A percentile compares a stretch with the other conserved stretches of the same genome.
phyloP scores from a whole-genome alignment of 2,329 filamentous ascomycete genomes.

The Scolecobasidium constrictum region DNA sequence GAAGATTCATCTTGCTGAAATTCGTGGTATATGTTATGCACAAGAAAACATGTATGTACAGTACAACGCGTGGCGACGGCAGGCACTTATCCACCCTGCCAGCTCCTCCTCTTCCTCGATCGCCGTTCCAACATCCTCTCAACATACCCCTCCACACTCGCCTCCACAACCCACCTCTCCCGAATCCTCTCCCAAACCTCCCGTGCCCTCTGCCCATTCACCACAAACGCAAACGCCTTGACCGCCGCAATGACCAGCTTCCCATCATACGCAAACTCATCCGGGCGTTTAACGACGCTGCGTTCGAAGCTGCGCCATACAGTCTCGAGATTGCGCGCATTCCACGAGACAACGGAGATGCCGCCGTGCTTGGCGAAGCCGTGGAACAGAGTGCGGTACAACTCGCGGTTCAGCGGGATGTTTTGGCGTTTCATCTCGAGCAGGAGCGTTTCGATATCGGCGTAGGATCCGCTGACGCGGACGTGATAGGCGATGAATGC shows the following conservation, averaged over 20 bases:
- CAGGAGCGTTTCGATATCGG: conserved; percentile 59
- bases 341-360: conserved; percentile 59
- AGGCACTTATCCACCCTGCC: too few species aligned
- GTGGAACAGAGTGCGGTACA: conserved; percentile 74
- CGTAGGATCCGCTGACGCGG: conserved; percentile 56
- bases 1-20: too few species aligned
- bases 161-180: conserved; percentile 29
- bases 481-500: conserved; percentile 70
- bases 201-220: conserved; percentile 39
- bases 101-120: too few species aligned
- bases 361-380: conserved; percentile 70
- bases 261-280: conserved; percentile 12
- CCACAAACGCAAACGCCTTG: conserved; percentile 52
- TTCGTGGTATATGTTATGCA: too few species aligned
- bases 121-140: too few species aligned
- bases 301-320: conserved; percentile 56
- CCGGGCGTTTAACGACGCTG: conserved; percentile 19
- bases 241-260: conserved; percentile 47
- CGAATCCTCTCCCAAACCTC: conserved; percentile 41
- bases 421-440: conserved; percentile 66
- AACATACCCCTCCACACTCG: too few species aligned
- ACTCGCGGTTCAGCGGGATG: conserved; percentile 59
- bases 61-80: too few species aligned
- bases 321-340: conserved; percentile 51
- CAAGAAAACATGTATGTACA: too few species aligned